Conservation (phyloP, 1,284 basidiomycete species). For the Rugosomyces carneus region DNA sequence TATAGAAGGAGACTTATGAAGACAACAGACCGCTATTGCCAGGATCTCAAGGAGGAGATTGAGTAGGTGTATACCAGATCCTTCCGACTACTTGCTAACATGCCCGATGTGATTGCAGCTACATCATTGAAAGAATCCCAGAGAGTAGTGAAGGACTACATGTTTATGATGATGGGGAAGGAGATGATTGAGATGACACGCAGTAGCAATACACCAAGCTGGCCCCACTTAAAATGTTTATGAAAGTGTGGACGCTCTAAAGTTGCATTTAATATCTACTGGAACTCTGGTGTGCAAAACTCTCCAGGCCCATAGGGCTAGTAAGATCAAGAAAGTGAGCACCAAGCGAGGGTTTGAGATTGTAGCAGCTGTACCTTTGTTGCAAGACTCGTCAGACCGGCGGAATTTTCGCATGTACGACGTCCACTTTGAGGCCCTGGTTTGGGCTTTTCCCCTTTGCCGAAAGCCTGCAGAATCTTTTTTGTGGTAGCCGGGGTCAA, state of each 20-base stretch:
- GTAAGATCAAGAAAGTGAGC: conserved; percentile 15
- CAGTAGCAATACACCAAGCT: background rate
- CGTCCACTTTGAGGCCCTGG: conserved; percentile 89
- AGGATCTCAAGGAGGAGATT: conserved; percentile 80
- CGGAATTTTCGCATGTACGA: conserved; percentile 86
- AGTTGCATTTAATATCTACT: conserved; percentile 29
- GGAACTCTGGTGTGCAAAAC: conserved; percentile 84
- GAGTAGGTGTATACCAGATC: conserved; percentile 42
- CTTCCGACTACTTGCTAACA: conserved; percentile 8
- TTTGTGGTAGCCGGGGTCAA: conserved; percentile 89
- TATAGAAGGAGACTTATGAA: background rate
- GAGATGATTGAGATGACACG: conserved; percentile 52
- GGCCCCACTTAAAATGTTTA: background rate
- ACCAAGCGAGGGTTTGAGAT: background rate
- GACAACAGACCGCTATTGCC: conserved; percentile 68
- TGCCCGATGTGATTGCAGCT: conserved; percentile 36
- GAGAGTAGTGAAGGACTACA: conserved; percentile 66
- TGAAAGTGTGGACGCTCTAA: background rate
- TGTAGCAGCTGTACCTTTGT: conserved; percentile 53
- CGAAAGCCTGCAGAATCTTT: conserved; percentile 83
- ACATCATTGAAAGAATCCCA: conserved; percentile 70
- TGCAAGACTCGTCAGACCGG: conserved; percentile 80
- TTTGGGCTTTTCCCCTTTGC: conserved; percentile 83
- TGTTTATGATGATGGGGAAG: conserved; percentile 69
- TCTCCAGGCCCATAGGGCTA: conserved; percentile 95